Base-by-base conservation (phyloP, 768 basidiomycete species). In the Russula sp. region DNA sequence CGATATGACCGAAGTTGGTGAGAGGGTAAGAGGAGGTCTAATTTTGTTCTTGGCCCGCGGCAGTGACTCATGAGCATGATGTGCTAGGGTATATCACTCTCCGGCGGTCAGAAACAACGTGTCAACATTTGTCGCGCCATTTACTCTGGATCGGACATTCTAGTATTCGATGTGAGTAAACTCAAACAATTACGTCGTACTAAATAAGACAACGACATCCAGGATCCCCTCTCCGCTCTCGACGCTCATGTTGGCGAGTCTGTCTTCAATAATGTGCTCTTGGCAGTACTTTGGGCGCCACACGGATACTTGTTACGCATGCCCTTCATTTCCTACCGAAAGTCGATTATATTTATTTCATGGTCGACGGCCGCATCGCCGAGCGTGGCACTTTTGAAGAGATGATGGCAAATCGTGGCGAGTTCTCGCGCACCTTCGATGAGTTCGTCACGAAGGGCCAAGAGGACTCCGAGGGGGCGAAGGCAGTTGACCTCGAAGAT, bases 211-310 rank as follows among this genome's bases (percentile, higher is more conserved):
- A 7, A 54, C 51, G 2, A 22, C 52, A 36, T 57, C 10, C 49
- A 87, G 84, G 92, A 94, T 70, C 92, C 92, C 5, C 78, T 94
- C 11, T 90, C 88, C n/a, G 93, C 93, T 26, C 81, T 98, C 13
- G 94, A 98, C 72, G 92, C 93, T 6, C 92, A 94, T 71, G 92
- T 96, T 55, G 94, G 93, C 46, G 90, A 90, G 73, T 81, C 84
- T 4, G 86, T 95, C 16, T 94, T 96, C 77, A 84, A 90, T 71
- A 87, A 94, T 63, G 89, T 93, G 11, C 81, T 96, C 55, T 85
- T 62, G 83, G 84, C 60, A 81, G 80, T 16, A 77, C 84, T 16
- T 72, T 77, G 5, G 83, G 80, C 50, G 92, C 92, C 73, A 96
- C 94, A 13, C 83, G 92, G 32, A 79, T 98, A 52, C 84, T 98